These are phyloP conservation scores for Gossypium mustelinum DNA, from an alignment of 345 rosid species.

Conservation along the genomic window DNA sequence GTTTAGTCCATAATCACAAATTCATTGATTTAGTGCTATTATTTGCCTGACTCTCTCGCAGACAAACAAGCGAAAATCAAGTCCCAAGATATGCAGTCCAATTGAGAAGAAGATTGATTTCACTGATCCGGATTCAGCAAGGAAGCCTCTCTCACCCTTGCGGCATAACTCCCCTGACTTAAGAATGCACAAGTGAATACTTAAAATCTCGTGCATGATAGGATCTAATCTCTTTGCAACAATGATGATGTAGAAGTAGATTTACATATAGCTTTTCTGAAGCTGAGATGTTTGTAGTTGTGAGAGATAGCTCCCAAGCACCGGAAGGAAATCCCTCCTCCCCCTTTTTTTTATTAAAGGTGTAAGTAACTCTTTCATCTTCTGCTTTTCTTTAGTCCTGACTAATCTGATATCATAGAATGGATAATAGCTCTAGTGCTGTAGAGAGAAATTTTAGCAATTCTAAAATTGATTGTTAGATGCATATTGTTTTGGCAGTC, in stretches of 20 bases:
- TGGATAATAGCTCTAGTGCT: too few species aligned
- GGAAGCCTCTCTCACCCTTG: conserved; percentile 63
- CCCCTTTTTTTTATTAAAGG: too few species aligned
- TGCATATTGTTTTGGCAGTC: not conserved
- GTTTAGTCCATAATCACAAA: not conserved
- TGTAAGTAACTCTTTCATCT: not conserved
- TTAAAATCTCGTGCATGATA: not conserved
- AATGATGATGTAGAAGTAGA: conserved; percentile 4
- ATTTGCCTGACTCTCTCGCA: conserved; percentile 25
- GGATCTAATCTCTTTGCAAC: conserved; percentile 6
- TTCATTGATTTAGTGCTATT: not conserved
- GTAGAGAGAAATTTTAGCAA: not conserved
- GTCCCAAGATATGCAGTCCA: conserved; percentile 39
- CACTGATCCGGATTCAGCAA: conserved; percentile 34
- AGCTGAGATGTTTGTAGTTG: not conserved
- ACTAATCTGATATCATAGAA: not conserved
- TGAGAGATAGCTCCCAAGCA: not conserved
- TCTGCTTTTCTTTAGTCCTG: not conserved
- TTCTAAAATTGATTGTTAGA: conserved; percentile 22
- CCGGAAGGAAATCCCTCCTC: not conserved
- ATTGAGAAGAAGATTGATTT: conserved; percentile 43
- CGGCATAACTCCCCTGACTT: conserved; percentile 40
- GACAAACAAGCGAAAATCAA: conserved; percentile 62
- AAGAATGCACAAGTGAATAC: conserved; percentile 33
- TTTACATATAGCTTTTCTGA: conserved; percentile 13